Evolutionary conservation across 768 basidiomycete species (phyloP).

Genomic region (Psilocybe sp.): DNA sequence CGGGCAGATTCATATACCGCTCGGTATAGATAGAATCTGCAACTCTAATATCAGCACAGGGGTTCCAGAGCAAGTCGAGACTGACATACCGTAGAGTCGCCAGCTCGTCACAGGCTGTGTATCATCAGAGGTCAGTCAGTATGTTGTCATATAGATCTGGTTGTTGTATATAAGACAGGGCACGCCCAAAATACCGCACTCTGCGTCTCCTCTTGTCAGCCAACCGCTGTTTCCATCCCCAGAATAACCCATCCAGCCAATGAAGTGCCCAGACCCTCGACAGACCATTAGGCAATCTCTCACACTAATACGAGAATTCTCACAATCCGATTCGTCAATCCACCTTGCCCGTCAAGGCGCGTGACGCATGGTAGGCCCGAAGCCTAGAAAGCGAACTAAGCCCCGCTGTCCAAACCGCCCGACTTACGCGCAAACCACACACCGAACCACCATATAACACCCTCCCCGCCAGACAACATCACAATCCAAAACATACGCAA

Average conservation of each 20-base stretch:
- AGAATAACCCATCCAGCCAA: background rate
- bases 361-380: too few species aligned
- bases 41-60: constrained; percentile 4
- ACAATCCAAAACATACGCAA: background rate
- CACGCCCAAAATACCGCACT: too few species aligned
- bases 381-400: too few species aligned
- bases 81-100: constrained; percentile 66
- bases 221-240: too few species aligned
- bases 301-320: too few species aligned
- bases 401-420: too few species aligned
- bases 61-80: background rate
- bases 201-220: too few species aligned
- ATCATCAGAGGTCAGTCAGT: constrained; percentile 9
- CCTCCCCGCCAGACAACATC: background rate
- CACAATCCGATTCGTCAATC: too few species aligned
- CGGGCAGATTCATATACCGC: constrained; percentile 89
- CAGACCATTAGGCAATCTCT: too few species aligned
- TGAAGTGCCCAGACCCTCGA: background rate
- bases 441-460: background rate
- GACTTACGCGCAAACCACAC: too few species aligned
- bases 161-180: too few species aligned
- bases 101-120: constrained; percentile 86
- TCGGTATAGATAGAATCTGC: constrained; percentile 96
- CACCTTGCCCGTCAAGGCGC: too few species aligned
- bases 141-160: background rate